phyloP scores from a whole-genome alignment of 2,329 filamentous ascomycete species.

The Ceratocystis albifundus region DNA sequence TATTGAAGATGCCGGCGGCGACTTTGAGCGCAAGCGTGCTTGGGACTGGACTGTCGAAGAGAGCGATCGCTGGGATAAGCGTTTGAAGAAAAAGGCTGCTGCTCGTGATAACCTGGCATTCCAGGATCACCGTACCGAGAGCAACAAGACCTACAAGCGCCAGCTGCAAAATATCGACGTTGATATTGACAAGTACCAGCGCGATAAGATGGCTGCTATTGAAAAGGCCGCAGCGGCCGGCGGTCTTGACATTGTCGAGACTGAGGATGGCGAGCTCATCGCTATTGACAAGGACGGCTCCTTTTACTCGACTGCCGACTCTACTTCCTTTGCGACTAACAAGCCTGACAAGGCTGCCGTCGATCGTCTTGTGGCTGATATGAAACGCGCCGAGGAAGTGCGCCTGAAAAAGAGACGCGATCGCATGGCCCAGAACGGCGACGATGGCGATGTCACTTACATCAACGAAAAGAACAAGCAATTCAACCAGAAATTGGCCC shows the following conservation, averaged over 20 bases:
- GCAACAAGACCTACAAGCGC: conserved; percentile 85
- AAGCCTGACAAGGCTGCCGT: conserved; percentile 79
- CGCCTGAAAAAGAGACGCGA: conserved; percentile 77
- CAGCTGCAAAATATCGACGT: conserved; percentile 66
- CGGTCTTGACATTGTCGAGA: conserved; percentile 86
- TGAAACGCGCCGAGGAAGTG: conserved; percentile 78
- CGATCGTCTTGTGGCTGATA: conserved; percentile 73
- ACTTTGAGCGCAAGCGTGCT: conserved; percentile 94
- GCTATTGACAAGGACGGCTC: conserved; percentile 83
- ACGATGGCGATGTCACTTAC: conserved; percentile 87
- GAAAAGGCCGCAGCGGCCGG: conserved; percentile 75
- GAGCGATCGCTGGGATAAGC: conserved; percentile 84
- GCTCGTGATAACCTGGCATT: conserved; percentile 81
- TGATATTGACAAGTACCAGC: conserved; percentile 74
- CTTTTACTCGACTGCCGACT: conserved; percentile 83
- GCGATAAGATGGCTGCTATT: conserved; percentile 72
- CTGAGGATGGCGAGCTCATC: conserved; percentile 85
- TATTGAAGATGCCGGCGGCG: conserved; percentile 69
- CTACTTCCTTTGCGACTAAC: conserved; percentile 68
- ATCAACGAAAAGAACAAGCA: conserved; percentile 99
- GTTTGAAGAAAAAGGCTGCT: conserved; percentile 71
- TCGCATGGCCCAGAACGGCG: conserved; percentile 63
- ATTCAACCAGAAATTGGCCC: conserved; percentile 92
- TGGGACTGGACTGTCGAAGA: conserved; percentile 99
- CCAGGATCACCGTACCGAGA: conserved; percentile 76